Conservation (phyloP, 78 protist species). For the Dictyostelium brefeldianum region DNA sequence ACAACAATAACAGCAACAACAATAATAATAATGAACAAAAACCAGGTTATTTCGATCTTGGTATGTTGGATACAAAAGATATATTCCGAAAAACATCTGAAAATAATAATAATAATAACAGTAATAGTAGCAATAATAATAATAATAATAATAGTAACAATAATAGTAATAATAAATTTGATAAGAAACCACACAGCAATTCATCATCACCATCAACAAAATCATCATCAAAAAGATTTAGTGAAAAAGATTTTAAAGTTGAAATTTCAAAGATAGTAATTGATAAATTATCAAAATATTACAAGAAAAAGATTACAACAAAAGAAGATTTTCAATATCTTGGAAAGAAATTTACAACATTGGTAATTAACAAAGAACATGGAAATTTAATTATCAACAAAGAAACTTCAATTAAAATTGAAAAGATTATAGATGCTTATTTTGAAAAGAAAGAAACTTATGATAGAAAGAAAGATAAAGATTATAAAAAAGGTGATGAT, state of each 20-base stretch:
- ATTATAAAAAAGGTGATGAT: constrained; percentile 16
- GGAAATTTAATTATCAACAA: background rate
- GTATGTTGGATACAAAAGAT: too few species aligned
- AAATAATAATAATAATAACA: background rate
- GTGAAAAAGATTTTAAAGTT: constrained; percentile 20
- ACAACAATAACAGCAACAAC: background rate
- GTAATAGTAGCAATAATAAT: background rate
- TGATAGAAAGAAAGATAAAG: constrained; percentile 36
- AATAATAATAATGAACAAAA: background rate
- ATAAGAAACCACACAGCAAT: background rate
- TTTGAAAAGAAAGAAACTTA: constrained; percentile 41
- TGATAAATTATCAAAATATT: constrained; percentile 1
- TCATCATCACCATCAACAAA: background rate
- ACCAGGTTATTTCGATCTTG: background rate
- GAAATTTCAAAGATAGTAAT: constrained; percentile 37
- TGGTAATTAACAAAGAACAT: constrained; percentile 60
- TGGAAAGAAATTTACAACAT: constrained; percentile 36
- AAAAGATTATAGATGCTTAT: constrained; percentile 34
- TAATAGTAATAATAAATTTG: too few species aligned
- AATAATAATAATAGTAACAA: background rate
- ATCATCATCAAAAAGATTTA: background rate
- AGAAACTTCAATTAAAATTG: constrained; percentile 53
- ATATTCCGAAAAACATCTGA: background rate
- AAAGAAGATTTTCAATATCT: constrained; percentile 68
- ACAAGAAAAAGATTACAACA: constrained; percentile 23